phyloP scores from a whole-genome alignment of 257 asterid genomes.

The Solanum etuberosum region DNA sequence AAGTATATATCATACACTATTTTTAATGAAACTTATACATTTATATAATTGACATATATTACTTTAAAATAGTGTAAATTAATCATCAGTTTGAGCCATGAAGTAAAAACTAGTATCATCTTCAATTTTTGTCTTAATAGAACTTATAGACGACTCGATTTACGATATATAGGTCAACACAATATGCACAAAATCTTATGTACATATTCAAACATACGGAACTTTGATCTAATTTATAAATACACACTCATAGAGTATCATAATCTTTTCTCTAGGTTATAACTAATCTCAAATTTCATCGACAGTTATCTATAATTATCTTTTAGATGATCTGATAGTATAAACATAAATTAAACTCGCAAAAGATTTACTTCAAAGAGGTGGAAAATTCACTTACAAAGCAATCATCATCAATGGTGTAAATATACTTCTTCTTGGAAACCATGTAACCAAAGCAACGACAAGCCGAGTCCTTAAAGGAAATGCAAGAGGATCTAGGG shows the following conservation, averaged over 20 bases:
- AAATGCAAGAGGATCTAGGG: conserved; percentile 4
- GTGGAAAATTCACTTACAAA: not conserved
- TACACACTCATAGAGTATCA: not conserved
- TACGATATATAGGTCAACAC: not conserved
- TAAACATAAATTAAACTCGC: not conserved
- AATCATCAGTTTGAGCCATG: not conserved
- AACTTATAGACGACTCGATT: not conserved
- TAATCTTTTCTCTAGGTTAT: not conserved
- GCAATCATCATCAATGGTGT: conserved; percentile 4
- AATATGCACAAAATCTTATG: not conserved
- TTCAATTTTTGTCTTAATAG: not conserved
- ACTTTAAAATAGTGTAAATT: not conserved
- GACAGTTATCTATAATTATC: not conserved
- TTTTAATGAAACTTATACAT: not conserved
- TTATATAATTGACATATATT: not conserved
- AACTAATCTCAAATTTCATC: not conserved
- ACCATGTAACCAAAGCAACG: conserved; percentile 8
- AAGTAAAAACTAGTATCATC: not conserved
- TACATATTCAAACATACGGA: not conserved
- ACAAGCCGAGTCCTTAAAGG: conserved; percentile 6
- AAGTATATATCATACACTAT: not conserved
- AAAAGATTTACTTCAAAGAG: not conserved
- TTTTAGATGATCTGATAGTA: not conserved
- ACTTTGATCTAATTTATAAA: not conserved
- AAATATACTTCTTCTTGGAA: conserved; percentile 6